phyloP scores from a whole-genome alignment of 2,329 filamentous ascomycete genomes.

The Thielaviopsis punctulata region DNA sequence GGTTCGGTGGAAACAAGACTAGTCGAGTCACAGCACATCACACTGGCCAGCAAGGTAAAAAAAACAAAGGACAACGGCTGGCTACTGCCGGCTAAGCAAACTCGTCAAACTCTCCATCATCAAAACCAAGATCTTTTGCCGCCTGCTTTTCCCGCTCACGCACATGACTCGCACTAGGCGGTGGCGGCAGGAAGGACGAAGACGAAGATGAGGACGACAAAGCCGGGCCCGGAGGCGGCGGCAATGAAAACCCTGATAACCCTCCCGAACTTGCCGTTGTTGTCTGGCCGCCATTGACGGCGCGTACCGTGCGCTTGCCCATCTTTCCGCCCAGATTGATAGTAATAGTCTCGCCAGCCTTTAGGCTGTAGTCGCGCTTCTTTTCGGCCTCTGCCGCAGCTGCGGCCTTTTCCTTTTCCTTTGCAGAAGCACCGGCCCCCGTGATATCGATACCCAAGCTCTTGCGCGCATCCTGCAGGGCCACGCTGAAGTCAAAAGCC shows the following conservation, averaged over 20 bases:
- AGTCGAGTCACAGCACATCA: neutral
- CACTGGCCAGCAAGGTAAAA: no score
- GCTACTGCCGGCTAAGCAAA: conserved; percentile 34
- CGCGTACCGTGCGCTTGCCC: conserved; percentile 20
- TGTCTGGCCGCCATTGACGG: conserved; percentile 11
- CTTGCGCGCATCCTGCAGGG: conserved; percentile 61
- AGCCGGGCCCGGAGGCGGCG: conserved; percentile 48
- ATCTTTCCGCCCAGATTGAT: conserved; percentile 33
- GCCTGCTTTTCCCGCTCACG: conserved; percentile 42
- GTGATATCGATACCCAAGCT: conserved; percentile 40
- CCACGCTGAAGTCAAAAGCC: conserved; percentile 71
- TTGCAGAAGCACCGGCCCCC: conserved; percentile 18
- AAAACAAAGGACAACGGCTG: neutral
- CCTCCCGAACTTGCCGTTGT: conserved; percentile 16
- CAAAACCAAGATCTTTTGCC: conserved; percentile 56
- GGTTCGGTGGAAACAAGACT: neutral
- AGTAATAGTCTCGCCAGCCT: conserved; percentile 78
- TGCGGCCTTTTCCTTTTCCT: conserved; percentile 22
- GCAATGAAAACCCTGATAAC: conserved; percentile 37
- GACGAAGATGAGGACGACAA: conserved; percentile 17
- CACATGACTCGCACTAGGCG: conserved; percentile 44
- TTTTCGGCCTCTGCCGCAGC: conserved; percentile 24
- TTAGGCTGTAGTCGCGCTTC: conserved; percentile 66
- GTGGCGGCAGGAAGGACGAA: conserved; percentile 42
- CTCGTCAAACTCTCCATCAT: conserved; percentile 78